These are phyloP conservation scores for Limnomonas spitsbergensis DNA, from an alignment of 139 green algal species.

Conservation along the genomic window DNA sequence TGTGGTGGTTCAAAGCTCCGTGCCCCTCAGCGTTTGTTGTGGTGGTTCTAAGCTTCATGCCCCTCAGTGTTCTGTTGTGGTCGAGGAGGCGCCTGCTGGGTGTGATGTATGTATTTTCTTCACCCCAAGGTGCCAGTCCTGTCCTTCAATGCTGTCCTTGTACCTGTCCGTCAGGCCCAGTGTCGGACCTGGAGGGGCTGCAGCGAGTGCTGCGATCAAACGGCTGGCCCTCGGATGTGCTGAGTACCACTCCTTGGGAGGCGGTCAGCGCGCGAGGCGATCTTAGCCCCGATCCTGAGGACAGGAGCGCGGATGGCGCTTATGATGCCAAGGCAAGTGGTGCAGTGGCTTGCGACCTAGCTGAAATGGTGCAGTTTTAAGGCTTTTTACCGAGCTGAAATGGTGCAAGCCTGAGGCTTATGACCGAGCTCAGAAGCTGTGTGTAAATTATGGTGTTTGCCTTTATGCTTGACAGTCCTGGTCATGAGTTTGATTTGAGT, in stretches of 20 bases:
- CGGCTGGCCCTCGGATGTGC: constrained; percentile 33
- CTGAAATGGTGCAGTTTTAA: neutral
- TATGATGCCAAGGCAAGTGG: constrained; percentile 64
- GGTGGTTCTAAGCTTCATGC: too few relatives aligned
- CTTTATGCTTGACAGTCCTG: neutral
- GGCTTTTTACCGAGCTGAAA: neutral
- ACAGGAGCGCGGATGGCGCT: constrained; percentile 49
- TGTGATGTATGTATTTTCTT: too few relatives aligned
- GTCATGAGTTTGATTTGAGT: too few relatives aligned
- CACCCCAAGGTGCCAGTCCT: too few relatives aligned
- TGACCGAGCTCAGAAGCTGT: neutral
- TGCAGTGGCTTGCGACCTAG: neutral
- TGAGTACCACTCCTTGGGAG: constrained; percentile 33
- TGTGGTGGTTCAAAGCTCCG: too few relatives aligned
- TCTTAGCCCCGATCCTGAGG: constrained; percentile 32
- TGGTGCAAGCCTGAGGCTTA: neutral
- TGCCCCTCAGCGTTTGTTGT: too few relatives aligned
- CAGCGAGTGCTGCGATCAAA: constrained; percentile 68
- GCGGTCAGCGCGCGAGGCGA: constrained; percentile 66
- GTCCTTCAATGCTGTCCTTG: too few relatives aligned
- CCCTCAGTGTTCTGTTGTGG: too few relatives aligned
- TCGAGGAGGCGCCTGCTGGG: too few relatives aligned
- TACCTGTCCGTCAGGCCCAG: too few relatives aligned
- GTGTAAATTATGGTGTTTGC: neutral
- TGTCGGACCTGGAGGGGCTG: constrained; percentile 41